Percentiles rank a stretch among this genome's conserved stretches.
These are phyloP conservation scores for Colletotrichum sp. DNA, from an alignment of 2,329 filamentous ascomycete genomes.

Conservation along the genomic window DNA sequence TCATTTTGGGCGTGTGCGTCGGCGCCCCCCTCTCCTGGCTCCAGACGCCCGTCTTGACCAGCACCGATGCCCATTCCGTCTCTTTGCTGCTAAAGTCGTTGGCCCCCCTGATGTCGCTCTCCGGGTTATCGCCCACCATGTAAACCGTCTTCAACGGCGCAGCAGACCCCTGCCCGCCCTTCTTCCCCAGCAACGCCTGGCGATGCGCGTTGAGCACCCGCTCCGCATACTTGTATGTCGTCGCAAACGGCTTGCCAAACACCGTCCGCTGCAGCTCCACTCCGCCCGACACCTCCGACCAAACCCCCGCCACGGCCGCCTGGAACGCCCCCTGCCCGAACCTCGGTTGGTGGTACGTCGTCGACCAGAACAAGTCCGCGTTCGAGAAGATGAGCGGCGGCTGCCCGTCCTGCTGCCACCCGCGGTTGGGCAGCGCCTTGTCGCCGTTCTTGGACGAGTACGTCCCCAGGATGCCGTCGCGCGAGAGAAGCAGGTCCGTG, in stretches of 20 bases:
- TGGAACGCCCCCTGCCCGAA: conserved; percentile 93
- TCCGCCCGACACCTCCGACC: conserved; percentile 73
- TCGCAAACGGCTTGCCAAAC: conserved; percentile 81
- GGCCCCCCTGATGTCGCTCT: conserved; percentile 88
- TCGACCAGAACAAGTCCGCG: conserved; percentile 88
- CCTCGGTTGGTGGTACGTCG: conserved; percentile 82
- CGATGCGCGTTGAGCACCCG: conserved; percentile 70
- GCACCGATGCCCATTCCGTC: conserved; percentile 77
- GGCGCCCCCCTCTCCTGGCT: conserved; percentile 51
- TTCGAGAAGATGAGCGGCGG: conserved; percentile 88
- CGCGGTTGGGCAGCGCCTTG: conserved; percentile 66
- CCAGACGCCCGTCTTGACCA: conserved; percentile 85
- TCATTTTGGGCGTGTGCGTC: conserved; percentile 64
- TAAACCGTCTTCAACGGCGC: conserved; percentile 76
- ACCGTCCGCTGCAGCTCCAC: conserved; percentile 65
- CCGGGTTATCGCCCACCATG: conserved; percentile 92
- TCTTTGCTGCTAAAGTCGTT: conserved; percentile 75
- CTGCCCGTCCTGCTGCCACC: conserved; percentile 85
- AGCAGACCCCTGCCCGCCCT: conserved; percentile 13
- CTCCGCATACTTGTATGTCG: conserved; percentile 87
- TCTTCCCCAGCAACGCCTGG: conserved; percentile 43
- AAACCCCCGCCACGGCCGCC: conserved; percentile 80
- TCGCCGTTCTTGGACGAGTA: conserved; percentile 75
- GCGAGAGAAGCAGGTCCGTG: conserved; percentile 80
- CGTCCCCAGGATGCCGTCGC: conserved; percentile 81